phyloP scores from a whole-genome alignment of 352 stramenopile species.

The Albugo laibachii region DNA sequence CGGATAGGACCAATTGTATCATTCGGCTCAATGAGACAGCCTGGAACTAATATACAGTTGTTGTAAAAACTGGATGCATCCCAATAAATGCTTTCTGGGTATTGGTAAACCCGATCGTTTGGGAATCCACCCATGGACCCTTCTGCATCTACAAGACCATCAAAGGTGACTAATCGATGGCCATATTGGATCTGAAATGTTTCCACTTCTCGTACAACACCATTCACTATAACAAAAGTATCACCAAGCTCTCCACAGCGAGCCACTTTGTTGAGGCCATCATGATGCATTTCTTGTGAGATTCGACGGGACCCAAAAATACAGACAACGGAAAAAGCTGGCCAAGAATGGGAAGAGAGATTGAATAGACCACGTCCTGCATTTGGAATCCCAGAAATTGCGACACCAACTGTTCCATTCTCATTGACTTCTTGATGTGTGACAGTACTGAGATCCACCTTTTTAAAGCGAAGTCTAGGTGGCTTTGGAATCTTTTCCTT shows the following conservation, averaged over 20 bases:
- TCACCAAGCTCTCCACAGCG: slow-evolving; percentile 65
- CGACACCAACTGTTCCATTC: slow-evolving; percentile 73
- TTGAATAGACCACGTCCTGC: slow-evolving; percentile 69
- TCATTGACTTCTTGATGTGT: slow-evolving; percentile 72
- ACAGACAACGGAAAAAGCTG: slow-evolving; percentile 74
- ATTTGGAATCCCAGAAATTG: slow-evolving; percentile 65
- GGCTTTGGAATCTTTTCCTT: slow-evolving; percentile 69
- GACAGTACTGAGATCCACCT: slow-evolving; percentile 67
- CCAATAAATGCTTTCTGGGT: slow-evolving; percentile 69
- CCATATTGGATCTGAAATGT: slow-evolving; percentile 80
- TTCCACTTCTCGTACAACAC: slow-evolving; percentile 65
- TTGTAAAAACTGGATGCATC: slow-evolving; percentile 78
- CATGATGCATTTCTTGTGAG: slow-evolving; percentile 72
- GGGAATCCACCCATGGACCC: slow-evolving; percentile 66
- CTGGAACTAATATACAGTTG: slow-evolving; percentile 77
- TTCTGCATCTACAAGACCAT: slow-evolving; percentile 67
- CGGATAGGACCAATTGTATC: slow-evolving; percentile 59
- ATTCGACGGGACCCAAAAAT: slow-evolving; percentile 76
- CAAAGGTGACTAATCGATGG: slow-evolving; percentile 58
- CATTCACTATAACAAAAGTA: slow-evolving; percentile 77
- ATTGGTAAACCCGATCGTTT: slow-evolving; percentile 78
- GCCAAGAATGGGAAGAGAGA: slow-evolving; percentile 52
- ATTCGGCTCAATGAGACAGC: slow-evolving; percentile 62
- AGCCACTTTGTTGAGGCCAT: slow-evolving; percentile 75
- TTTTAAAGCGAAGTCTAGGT: slow-evolving; percentile 66